These are phyloP conservation scores for Sanguinoderma infundibulare DNA, from an alignment of 1,284 basidiomycete species.

Conservation along the genomic window DNA sequence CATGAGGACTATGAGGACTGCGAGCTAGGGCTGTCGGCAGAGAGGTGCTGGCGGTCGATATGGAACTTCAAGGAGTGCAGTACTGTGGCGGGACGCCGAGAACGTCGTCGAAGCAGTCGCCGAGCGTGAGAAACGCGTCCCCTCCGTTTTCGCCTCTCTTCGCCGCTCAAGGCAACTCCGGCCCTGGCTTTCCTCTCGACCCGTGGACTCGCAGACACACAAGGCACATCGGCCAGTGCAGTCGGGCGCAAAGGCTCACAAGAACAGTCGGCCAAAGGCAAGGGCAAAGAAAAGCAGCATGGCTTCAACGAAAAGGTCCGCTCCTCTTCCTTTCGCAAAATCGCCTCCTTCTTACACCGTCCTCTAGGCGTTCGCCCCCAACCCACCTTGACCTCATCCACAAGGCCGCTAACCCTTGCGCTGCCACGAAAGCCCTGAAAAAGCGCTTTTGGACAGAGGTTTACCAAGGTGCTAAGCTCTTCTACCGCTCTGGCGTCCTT, in stretches of 20 bases:
- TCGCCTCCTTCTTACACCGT: not conserved
- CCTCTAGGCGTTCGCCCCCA: conserved; percentile 88
- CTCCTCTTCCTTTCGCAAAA: not conserved
- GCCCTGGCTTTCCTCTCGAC: not conserved
- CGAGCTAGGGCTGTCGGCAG: not conserved
- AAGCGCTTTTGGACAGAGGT: conserved; percentile 99
- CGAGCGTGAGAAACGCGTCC: not conserved
- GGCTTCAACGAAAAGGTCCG: conserved; percentile 92
- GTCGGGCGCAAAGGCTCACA: conserved; percentile 76
- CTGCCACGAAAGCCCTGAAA: conserved; percentile 95
- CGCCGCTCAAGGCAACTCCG: not conserved
- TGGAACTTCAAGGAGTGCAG: conserved; percentile 6
- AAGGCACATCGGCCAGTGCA: conserved; percentile 79
- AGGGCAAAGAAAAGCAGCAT: conserved; percentile 68
- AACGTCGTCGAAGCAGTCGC: conserved; percentile 12
- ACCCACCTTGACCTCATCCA: conserved; percentile 98
- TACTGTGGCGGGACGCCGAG: not conserved
- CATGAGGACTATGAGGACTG: conserved; percentile 15
- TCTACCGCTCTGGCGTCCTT: conserved; percentile 97
- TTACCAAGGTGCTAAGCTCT: conserved; percentile 97
- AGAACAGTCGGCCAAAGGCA: conserved; percentile 61
- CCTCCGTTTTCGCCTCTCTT: too few species aligned
- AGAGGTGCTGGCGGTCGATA: conserved; percentile 1
- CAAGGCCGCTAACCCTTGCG: conserved; percentile 85
- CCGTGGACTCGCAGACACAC: conserved; percentile 73